Base-by-base conservation (phyloP, 2,329 filamentous ascomycete species). In the Hysterium pulicare region DNA sequence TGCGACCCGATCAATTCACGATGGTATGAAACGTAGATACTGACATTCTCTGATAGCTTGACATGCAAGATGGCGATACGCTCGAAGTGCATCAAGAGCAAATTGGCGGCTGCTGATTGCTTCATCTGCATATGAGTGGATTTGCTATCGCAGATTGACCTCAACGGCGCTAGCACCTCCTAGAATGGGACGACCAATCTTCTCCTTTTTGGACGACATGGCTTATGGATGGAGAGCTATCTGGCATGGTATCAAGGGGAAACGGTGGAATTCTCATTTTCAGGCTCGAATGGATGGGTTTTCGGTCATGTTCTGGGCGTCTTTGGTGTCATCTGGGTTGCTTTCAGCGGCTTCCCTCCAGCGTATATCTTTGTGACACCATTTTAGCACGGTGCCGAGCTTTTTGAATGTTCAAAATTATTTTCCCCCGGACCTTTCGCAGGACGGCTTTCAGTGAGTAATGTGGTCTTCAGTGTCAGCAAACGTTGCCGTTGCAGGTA, bases 31-130 rank as follows among this genome's bases (percentile, higher is more conserved):
- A n/a, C n/a, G n/a, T n/a, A n/a, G n/a, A n/a, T 28, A 16, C 8
- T 34, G 17, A 42, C 17, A 30, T 28, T 31, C 6, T 39, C 28
- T 33, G 46, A 40, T 58, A 97, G 93, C 84, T 97, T 42, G 93
- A 97, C 49, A 98, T 98, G 93, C 76, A 83, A 53, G 93, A 98
- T 57, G 91, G 93, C 26, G 93, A 98, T 62, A 94, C 88, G 1
- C 83, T 98, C 20, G 93, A 98, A 64, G 93, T 98, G 20, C 91
- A 97, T 67, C 93, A 97, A 68, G 93, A 98, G 69, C 93, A 98
- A 73, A 93, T 97, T 48, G 93, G 93, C 47, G 91, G 90, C 47
- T 70, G 60, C 50, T 70, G 58, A 55, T 66, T 54, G 50, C 24
- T 13, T 28, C 24, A 19, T 17, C 33, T n/a, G 40, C 17, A 7